Conservation (phyloP, 352 stramenopile species). For the Vaucheria bursata region DNA sequence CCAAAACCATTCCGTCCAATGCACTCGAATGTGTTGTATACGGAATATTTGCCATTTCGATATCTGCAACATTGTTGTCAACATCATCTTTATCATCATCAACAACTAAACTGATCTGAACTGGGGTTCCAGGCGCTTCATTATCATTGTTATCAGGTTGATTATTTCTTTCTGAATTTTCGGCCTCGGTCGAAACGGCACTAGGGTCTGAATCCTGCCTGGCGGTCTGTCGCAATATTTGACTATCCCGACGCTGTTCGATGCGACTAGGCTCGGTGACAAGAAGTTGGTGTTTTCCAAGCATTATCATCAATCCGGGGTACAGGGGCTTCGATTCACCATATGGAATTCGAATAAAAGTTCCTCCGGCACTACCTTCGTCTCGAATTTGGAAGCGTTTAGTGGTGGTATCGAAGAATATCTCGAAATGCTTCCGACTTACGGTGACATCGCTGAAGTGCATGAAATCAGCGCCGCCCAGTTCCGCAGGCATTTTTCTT, state of each 20-base stretch:
- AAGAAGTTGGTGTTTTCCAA: slow-evolving; percentile 55
- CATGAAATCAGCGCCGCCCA: slow-evolving; percentile 48
- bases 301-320: slow-evolving; percentile 52
- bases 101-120: no score
- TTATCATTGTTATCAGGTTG: no score
- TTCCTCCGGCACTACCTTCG: slow-evolving; percentile 51
- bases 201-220: no score
- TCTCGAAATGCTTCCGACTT: slow-evolving; percentile 53
- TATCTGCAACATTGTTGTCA: no score
- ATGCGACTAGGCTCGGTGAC: neutral
- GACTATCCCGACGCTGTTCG: neutral
- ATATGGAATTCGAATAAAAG: slow-evolving; percentile 49
- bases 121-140: no score
- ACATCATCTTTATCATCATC: no score
- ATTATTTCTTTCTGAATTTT: no score
- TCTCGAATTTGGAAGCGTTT: slow-evolving; percentile 50
- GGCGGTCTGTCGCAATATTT: no score
- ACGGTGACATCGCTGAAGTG: slow-evolving; percentile 54
- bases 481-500: slow-evolving; percentile 30
- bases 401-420: slow-evolving; percentile 42
- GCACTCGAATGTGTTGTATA: neutral
- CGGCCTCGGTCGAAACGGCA: no score
- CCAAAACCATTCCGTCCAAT: neutral
- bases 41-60: neutral
- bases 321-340: slow-evolving; percentile 36